A percentile compares a stretch with the other conserved stretches of the same genome.
phyloP scores from a whole-genome alignment of 345 rosid species.

The Eucalyptus albens region DNA sequence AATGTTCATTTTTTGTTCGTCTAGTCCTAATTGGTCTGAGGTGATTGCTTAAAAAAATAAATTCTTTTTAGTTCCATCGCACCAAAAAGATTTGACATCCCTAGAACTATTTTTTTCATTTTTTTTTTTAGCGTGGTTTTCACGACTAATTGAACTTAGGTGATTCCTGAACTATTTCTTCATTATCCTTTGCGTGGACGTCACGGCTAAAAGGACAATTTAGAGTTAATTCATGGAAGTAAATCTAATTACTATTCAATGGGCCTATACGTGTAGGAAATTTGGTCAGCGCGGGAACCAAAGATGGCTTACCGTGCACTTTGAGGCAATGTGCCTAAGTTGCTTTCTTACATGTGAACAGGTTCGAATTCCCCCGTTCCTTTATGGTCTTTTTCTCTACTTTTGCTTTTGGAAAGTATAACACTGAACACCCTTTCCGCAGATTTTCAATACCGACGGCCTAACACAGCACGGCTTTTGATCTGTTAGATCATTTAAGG shows the following conservation, averaged over 20 bases:
- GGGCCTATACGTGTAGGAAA: not conserved
- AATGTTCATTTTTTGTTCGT: no score
- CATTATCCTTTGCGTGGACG: not conserved
- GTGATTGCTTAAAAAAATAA: no score
- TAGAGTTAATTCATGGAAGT: not conserved
- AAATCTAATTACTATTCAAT: not conserved
- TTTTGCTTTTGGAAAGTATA: no score
- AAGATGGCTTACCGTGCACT: not conserved
- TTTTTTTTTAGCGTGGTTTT: no score
- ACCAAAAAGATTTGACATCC: no score
- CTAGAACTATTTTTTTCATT: no score
- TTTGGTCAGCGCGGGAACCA: not conserved
- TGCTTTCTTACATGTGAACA: not conserved
- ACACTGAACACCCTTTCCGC: fast-evolving
- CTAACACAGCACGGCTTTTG: fast-evolving
- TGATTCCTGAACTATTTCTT: not conserved
- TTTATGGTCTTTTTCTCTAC: no score
- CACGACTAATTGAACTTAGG: not conserved
- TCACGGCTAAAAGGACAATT: not conserved
- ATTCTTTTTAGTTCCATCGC: no score
- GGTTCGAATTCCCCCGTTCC: not conserved
- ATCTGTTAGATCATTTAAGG: fast-evolving
- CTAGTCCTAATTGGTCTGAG: no score
- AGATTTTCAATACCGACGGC: fast-evolving
- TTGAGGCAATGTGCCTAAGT: not conserved